Evolutionary conservation across 345 rosid genomes (phyloP), one percentile per base, ranked within the genome.

Genomic region (Abelmoschus esculentus): DNA sequence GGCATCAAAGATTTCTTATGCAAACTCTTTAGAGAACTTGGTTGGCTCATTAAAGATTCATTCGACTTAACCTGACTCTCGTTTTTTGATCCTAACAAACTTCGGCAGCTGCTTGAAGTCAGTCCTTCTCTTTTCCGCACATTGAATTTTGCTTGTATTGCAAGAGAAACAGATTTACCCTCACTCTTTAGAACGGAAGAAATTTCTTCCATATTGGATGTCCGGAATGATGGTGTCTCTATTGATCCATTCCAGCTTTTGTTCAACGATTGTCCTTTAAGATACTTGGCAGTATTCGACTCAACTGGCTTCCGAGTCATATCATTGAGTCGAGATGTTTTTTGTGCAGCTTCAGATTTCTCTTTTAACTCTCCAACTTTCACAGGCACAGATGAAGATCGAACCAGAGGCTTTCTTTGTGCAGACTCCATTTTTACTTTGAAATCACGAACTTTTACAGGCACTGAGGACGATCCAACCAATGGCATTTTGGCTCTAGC

Each of bases 131-230:
- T 79, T 84, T 82, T 87, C 83, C 87, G 96, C 54, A 84, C 89
- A 68, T 87, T 91, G 50, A 84, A 78, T 74, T 95, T 95, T 54
- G 96, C 87, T 89, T 92, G 99, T 36, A 89, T 82, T 73, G 98
- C 93, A 74, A 95, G 93, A 17, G 98, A 89, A 71, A 88, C 76
- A 4, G 92, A 89, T 75, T 86, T 91, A 44, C 81, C 89, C 74
- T 82, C 87, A 19, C 75, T 80, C 80, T 82, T 87, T 13, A 71
- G 36, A 65, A 74, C 74, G 56, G 83, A 85, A 72, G 79, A 73
- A 73, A 74, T 81, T 78, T 85, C 85, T 71, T 85, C 87, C 54
- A 31, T 64, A 76, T 77, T 86, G 59, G 76, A 75, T 22, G 72
- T 73, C 76, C 78, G 73, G 29, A 59, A 69, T 57, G 83, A 73